Percentiles rank a stretch among this genome's conserved stretches.
Evolutionary conservation across 371 early-diverging fungal species (phyloP).

Genomic region (Mucor plumbeus): DNA sequence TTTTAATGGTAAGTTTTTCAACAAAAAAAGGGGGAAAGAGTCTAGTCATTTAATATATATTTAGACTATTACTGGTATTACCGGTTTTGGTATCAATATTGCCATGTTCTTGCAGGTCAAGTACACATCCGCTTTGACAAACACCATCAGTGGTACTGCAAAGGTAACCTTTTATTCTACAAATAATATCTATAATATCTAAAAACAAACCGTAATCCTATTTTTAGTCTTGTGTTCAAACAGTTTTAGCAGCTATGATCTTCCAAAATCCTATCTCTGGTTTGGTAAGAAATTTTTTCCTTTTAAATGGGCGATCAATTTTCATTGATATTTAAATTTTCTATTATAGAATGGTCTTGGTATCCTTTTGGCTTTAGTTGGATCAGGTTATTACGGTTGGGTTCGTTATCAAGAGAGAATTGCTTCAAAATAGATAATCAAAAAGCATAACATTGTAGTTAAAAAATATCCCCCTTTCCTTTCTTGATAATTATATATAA

Average conservation of each 20-base stretch:
- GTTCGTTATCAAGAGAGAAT: slow-evolving; percentile 71
- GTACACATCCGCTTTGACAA: slow-evolving; percentile 77
- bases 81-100: slow-evolving; percentile 77
- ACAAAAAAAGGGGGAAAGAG: not conserved
- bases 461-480: slow-evolving; percentile 8
- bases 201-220: not conserved
- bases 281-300: slow-evolving; percentile 48
- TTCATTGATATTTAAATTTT: slow-evolving; percentile 10
- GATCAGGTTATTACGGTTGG: slow-evolving; percentile 72
- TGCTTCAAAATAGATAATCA: slow-evolving; percentile 21
- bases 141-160: slow-evolving; percentile 82
- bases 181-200: not conserved
- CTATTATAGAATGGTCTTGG: slow-evolving; percentile 65
- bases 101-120: slow-evolving; percentile 82
- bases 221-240: slow-evolving; percentile 68
- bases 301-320: slow-evolving; percentile 2
- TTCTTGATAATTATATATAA: not conserved
- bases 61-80: slow-evolving; percentile 68
- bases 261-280: slow-evolving; percentile 71
- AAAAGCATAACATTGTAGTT: not conserved
- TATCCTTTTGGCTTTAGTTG: slow-evolving; percentile 69
- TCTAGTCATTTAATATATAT: not conserved
- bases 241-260: slow-evolving; percentile 69
- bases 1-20: slow-evolving; percentile 59
- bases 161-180: slow-evolving; percentile 41